phyloP scores from a whole-genome alignment of 257 asterid genomes.

The Echites panduratus region DNA sequence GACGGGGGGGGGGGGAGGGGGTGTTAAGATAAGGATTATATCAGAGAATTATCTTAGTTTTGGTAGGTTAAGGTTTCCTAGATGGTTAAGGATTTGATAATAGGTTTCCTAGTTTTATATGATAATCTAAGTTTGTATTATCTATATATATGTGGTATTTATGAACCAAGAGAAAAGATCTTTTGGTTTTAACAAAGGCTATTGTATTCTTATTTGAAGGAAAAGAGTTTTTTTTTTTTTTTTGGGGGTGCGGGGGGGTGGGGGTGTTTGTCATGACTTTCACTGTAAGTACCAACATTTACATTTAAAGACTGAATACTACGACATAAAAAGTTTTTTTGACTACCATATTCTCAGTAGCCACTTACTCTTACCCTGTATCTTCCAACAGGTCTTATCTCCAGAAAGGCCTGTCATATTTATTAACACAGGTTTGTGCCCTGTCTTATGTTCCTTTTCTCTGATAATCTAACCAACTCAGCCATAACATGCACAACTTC shows the following conservation, averaged over 20 bases:
- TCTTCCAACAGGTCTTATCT: slow-evolving; percentile 53
- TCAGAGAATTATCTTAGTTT: no score
- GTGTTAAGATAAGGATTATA: no score
- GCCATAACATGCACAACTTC: slow-evolving; percentile 7
- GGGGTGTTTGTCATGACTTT: not conserved
- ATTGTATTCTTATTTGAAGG: not conserved
- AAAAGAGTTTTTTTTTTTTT: no score
- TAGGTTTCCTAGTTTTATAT: no score
- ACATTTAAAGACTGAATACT: not conserved
- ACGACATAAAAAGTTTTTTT: not conserved
- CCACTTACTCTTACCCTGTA: not conserved
- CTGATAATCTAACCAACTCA: slow-evolving; percentile 11
- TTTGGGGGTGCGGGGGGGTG: not conserved
- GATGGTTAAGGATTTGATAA: no score
- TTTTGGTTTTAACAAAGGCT: no score
- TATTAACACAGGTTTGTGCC: slow-evolving; percentile 69
- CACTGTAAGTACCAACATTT: not conserved
- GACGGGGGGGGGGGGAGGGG: no score
- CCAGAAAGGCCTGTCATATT: slow-evolving; percentile 75
- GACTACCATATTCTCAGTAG: not conserved
- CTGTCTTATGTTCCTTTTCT: slow-evolving; percentile 8
- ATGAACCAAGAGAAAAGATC: no score
- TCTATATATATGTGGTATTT: no score
- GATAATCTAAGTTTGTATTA: no score
- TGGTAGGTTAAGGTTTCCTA: no score